Percentiles rank a stretch among this genome's conserved stretches.
Conservation (phyloP, 2,329 filamentous ascomycete species). For the Diaporthe sp. region DNA sequence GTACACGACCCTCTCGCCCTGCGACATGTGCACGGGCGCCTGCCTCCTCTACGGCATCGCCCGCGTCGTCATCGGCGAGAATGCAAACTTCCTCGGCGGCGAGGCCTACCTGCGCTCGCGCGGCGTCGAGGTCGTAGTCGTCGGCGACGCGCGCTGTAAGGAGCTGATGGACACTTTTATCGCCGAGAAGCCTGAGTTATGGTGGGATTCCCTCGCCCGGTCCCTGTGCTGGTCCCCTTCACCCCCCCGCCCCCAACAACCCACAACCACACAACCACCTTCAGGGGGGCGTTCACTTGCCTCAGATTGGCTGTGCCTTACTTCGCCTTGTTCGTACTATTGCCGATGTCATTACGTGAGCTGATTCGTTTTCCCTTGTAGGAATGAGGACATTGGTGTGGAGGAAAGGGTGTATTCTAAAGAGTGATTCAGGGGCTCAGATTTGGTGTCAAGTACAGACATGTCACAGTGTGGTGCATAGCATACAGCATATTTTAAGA, state of each 20-base stretch:
- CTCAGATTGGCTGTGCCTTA: not conserved
- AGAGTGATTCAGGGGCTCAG: conserved; percentile 35
- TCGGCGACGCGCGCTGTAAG: conserved; percentile 73
- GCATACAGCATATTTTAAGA: not conserved
- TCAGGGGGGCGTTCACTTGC: not conserved
- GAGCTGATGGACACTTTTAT: conserved; percentile 79
- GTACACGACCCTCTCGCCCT: conserved; percentile 84
- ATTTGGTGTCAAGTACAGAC: not conserved
- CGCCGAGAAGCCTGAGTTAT: conserved; percentile 75
- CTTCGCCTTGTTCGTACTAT: not conserved
- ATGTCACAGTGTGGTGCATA: not conserved
- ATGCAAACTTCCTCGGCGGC: conserved; percentile 78
- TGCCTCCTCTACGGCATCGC: conserved; percentile 80
- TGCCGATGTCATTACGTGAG: not conserved
- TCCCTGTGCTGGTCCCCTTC: no score
- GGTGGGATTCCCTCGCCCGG: conserved; percentile 56
- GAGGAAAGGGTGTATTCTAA: conserved; percentile 55
- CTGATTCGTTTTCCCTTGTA: conserved; percentile 39
- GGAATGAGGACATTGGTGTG: conserved; percentile 70
- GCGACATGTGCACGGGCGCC: conserved; percentile 85
- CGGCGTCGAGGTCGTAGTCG: conserved; percentile 78
- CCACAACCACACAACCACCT: not conserved
- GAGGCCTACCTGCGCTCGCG: conserved; percentile 75
- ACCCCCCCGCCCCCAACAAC: not conserved
- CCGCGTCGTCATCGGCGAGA: conserved; percentile 82